Conservation (phyloP, 306 rosid genomes). For the Canavalia ensiformis region DNA sequence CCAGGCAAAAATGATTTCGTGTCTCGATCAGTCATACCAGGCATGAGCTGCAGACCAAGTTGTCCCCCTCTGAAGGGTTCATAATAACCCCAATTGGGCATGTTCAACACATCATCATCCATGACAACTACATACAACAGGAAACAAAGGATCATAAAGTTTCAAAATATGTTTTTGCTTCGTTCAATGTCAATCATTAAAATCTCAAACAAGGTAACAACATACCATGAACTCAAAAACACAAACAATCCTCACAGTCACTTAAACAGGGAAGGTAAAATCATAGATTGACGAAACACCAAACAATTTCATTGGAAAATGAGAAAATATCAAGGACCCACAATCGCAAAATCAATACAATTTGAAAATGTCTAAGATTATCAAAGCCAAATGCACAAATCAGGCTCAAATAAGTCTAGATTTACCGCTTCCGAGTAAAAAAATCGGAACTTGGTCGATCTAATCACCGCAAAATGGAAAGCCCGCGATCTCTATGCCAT, state of each 20-base stretch:
- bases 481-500: conserved; percentile 48
- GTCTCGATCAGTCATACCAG: conserved; percentile 83
- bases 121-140: conserved; percentile 68
- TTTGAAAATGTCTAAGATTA: neutral
- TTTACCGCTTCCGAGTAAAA: conserved; percentile 37
- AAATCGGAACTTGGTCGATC: conserved; percentile 36
- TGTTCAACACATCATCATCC: conserved; percentile 95
- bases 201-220: conserved; percentile 13
- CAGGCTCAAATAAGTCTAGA: conserved; percentile 31
- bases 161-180: conserved; percentile 18
- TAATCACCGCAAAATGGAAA: conserved; percentile 51
- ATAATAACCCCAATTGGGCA: conserved; percentile 96
- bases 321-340: conserved; percentile 41
- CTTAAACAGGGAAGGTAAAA: neutral
- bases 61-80: conserved; percentile 89
- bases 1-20: conserved; percentile 74
- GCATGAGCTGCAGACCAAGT: conserved; percentile 94
- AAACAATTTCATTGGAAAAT: conserved; percentile 32
- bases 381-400: conserved; percentile 34
- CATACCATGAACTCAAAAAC: conserved; percentile 10
- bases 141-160: conserved; percentile 43
- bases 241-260: neutral
- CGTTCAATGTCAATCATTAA: conserved; percentile 43
- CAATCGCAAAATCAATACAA: conserved; percentile 23
- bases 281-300: neutral